These are phyloP conservation scores for Isabelozyma gotoi DNA, from an alignment of 805 yeast species.

Conservation along the genomic window DNA sequence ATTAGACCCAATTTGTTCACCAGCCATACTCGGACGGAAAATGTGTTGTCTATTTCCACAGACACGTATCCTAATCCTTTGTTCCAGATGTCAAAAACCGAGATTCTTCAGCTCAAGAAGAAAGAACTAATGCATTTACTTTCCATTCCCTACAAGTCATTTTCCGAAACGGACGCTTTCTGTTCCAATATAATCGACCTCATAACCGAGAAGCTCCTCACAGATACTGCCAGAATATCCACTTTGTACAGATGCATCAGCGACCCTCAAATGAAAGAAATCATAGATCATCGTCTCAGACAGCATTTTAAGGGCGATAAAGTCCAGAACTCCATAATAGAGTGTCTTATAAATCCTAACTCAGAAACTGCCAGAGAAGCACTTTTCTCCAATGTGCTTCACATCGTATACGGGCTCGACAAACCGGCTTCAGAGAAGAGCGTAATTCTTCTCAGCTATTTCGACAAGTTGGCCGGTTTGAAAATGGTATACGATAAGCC, in stretches of 20 bases:
- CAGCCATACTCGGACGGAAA: not conserved
- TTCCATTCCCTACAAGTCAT: conserved; percentile 18
- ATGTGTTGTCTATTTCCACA: conserved; percentile 9
- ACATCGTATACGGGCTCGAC: conserved; percentile 10
- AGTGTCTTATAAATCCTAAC: conserved; percentile 23
- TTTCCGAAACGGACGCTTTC: conserved; percentile 25
- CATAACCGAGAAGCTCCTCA: conserved; percentile 26
- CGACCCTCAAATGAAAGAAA: conserved; percentile 15
- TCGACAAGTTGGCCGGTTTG: conserved; percentile 23
- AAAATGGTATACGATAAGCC: conserved; percentile 20
- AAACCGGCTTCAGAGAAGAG: conserved; percentile 12
- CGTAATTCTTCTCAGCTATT: conserved; percentile 21
- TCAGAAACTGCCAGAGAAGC: conserved; percentile 12
- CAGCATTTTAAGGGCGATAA: conserved; percentile 15
- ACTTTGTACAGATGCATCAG: conserved; percentile 16
- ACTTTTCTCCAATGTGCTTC: conserved; percentile 15
- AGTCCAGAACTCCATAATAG: conserved; percentile 25
- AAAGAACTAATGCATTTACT: conserved; percentile 26
- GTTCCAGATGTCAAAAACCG: conserved; percentile 22
- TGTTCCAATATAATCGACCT: conserved; percentile 29
- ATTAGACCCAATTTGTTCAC: not conserved
- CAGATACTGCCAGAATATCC: conserved; percentile 22
- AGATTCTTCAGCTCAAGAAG: conserved; percentile 20
- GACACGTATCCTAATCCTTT: conserved; percentile 36
- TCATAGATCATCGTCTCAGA: conserved; percentile 15